Base-by-base conservation (phyloP, 176 grass and related monocot genomes). In the Avena sativa region DNA sequence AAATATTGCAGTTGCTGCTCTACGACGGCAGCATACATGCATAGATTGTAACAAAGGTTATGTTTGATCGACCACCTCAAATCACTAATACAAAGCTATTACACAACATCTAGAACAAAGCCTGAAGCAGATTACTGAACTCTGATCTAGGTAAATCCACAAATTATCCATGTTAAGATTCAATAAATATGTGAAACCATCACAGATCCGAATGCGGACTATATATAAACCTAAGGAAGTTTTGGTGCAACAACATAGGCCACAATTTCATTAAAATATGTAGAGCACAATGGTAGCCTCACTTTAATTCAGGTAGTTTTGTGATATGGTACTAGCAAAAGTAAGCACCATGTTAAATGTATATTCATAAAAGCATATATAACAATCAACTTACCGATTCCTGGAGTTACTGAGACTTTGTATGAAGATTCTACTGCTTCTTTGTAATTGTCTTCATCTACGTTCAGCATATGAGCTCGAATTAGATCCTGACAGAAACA, bases 401-500 rank as follows among this genome's bases (percentile, higher is more conserved):
- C 96, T 87, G 63, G 92, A 86, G 87, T 58, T 25, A 88, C 78
- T 57, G 92, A 95, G 25, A 95, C 96, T 88, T 98, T 98, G 84
- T 89, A 98, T 46, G 96, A 93, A 73, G 96, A 93, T 70, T 98
- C 93, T 46, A 95, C 87, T 82, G 96, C 96, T 92, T 98, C 96
- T 91, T 91, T 93, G 71, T 98, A 98, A 81, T 98, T 98, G 58
- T 98, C 96, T 87, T 98, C 96, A 88, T 98, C 92, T 80, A 94
- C 43, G 88, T 95, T 95, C 77, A 94, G 88, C 96, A 95, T 98
- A 82, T 90, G 90, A 25, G 88, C 86, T 86, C 91, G 93, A 86
- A 98, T 95, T 68, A 98, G 85, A 55, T 95, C 96, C 96, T 98
- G 88, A 65, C 55, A 11, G 79, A 82, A 79, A 88, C 49, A 90